Evolutionary conservation across 2,329 filamentous ascomycete species (phyloP), one percentile per base, ranked within the genome.

Genomic region (Neofusicoccum parvum): DNA sequence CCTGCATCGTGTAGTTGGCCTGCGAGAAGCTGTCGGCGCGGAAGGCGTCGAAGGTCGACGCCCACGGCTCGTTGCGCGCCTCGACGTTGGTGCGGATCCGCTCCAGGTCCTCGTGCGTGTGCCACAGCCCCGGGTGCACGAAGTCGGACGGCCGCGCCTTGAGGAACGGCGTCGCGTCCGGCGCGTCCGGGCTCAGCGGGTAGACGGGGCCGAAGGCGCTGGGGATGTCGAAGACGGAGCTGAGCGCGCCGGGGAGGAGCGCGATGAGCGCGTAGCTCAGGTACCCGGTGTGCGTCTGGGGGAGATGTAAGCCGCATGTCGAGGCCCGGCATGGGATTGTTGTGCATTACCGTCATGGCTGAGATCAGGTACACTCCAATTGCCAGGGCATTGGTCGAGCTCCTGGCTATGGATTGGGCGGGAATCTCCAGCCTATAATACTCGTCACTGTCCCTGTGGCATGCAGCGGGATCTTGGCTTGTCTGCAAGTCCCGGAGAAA

Each of bases 1-100:
- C 72, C 27, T 71, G 68, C 74, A 80, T 72, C 41, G 67, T 58
- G 67, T 79, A 73, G 65, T 48, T 64, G 17, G 64, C 3, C 23
- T 43, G 58, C 32, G 66, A 67, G 58, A 49, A 66, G 36, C 37
- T 14, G 58, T 67, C 66, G 15, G 20, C 7, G 20, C 50, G n/a
- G 56, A 67, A 67, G n/a, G 20, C 4, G 14, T n/a, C 56, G 43
- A 58, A 67, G 6, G 64, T 49, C 9, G 36, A 54, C 1, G 58
- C 63, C 72, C 72, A 73, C 1, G 72, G 72, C 14, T 74, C 72
- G 17, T 58, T 66, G 2, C 58, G 54, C 1, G 39, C 27, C 5
- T 65, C n/a, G 10, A 71, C 67, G 17, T 66, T 67, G 11, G 65
- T 66, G 1, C 69, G 67, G 3, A 71, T 70, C 5, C 66, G 66